Evolutionary conservation across 371 early-diverging fungal species (phyloP).

Genomic region (Dipsacomyces acuminosporus): DNA sequence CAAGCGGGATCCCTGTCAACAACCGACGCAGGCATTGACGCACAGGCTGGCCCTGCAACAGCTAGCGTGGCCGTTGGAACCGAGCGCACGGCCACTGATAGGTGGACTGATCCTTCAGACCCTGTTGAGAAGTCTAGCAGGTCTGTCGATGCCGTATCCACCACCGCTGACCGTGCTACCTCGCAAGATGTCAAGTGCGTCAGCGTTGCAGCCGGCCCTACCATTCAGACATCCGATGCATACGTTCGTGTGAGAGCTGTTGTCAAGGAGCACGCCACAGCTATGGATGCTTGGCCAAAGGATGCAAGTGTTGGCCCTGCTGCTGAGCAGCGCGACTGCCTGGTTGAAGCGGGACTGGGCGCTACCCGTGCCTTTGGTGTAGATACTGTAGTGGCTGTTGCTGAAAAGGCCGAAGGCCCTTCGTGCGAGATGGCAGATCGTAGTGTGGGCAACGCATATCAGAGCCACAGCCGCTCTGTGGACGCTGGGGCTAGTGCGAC

Average conservation of each 20-base stretch:
- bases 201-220: conserved; percentile 15
- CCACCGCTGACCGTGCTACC: conserved; percentile 7
- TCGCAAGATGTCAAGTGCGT: conserved; percentile 8
- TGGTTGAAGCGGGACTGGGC: not conserved
- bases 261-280: not conserved
- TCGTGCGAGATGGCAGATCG: conserved; percentile 7
- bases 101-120: conserved; percentile 39
- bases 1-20: conserved; percentile 12
- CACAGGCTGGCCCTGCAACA: conserved; percentile 10
- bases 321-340: not conserved
- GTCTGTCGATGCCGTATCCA: conserved; percentile 6
- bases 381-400: not conserved
- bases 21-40: conserved; percentile 20
- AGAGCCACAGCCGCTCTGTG: not conserved
- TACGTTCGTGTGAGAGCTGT: conserved; percentile 1
- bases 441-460: not conserved
- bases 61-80: conserved; percentile 14
- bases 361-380: not conserved
- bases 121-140: conserved; percentile 18
- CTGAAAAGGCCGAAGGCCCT: not conserved
- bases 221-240: conserved; percentile 1
- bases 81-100: conserved; percentile 5
- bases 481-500: not conserved
- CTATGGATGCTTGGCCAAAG: not conserved
- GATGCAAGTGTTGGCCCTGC: not conserved